Evolutionary conservation across 805 yeast species (phyloP), one percentile per base, ranked within the genome.

Genomic region (Candida railenensis): DNA sequence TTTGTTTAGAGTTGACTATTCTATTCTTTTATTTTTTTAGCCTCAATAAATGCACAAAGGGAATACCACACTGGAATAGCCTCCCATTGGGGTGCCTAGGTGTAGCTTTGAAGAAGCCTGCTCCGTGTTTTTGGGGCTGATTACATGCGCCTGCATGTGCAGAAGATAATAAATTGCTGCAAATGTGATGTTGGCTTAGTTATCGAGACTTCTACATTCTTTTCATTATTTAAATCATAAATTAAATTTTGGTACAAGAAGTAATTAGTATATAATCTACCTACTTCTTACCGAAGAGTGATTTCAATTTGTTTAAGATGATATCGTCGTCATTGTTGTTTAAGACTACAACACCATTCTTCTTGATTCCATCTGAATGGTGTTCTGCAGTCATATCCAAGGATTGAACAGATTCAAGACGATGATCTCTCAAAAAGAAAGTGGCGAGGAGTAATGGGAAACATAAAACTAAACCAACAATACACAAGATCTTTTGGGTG

Each of bases 401-500:
- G 3, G 50, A 47, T 44, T 49, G 53, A 22, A 49, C 53, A 19
- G 37, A 37, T 20, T 44, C 47, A 43, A 80, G 62, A 45, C 62
- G 65, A 50, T 76, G 75, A 57, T 82, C 77, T 57, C 82, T 73
- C 52, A 80, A 66, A 48, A 74, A 61, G 42, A 80, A 58, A 0
- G 81, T 68, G 25, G 68, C 59, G 9, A 58, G 53, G 11, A 82
- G 52, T 25, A 51, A 42, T 22, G 47, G 48, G 16, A 46, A 38
- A 19, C 45, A 43, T 14, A 51, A 48, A 19, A 25, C 34, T 18
- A 51, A 15, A 16, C 83, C 87, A 20, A 77, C 77, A 42, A 75
- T 69, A 41, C 79, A 69, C 60, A 82, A 74, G 45, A 79, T 57
- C 52, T 73, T 71, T 61, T 83, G 89, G 42, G 81, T 73, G 47